phyloP scores from a whole-genome alignment of 2,329 filamentous ascomycete species.

The Magnaporthiopsis rhizophila region DNA sequence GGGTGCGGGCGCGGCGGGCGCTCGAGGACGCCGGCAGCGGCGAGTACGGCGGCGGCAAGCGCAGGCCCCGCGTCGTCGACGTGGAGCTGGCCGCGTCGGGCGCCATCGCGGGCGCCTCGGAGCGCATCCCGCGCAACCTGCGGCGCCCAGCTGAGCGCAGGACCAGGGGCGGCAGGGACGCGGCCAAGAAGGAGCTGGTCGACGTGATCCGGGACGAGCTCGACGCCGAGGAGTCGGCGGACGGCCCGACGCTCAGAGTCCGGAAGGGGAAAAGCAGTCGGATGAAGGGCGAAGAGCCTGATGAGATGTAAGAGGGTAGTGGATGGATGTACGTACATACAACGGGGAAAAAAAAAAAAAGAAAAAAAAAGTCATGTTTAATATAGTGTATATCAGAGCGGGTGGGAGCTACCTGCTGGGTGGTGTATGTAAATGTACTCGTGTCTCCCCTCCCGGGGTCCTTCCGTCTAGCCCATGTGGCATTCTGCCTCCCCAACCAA shows the following conservation, averaged over 20 bases:
- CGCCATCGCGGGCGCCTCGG: conserved; percentile 28
- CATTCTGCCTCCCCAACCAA: neutral
- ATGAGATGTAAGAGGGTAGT: neutral
- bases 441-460: too few relatives aligned
- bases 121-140: conserved; percentile 14
- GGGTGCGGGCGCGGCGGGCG: conserved; percentile 31
- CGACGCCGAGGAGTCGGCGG: neutral
- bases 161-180: conserved; percentile 3
- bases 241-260: neutral
- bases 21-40: conserved; percentile 13
- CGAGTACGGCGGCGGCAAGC: conserved; percentile 24
- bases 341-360: too few relatives aligned
- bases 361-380: neutral
- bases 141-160: conserved; percentile 2
- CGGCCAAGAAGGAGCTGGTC: neutral
- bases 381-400: neutral
- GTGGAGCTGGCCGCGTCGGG: conserved; percentile 26
- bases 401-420: neutral
- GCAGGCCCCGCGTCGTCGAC: conserved; percentile 28
- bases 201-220: neutral
- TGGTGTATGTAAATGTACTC: too few relatives aligned
- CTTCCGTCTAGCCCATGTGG: too few relatives aligned
- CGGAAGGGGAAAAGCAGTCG: neutral
- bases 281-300: neutral
- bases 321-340: neutral